phyloP scores from a whole-genome alignment of 352 stramenopile genomes.

The Globisporangium iwayamae region DNA sequence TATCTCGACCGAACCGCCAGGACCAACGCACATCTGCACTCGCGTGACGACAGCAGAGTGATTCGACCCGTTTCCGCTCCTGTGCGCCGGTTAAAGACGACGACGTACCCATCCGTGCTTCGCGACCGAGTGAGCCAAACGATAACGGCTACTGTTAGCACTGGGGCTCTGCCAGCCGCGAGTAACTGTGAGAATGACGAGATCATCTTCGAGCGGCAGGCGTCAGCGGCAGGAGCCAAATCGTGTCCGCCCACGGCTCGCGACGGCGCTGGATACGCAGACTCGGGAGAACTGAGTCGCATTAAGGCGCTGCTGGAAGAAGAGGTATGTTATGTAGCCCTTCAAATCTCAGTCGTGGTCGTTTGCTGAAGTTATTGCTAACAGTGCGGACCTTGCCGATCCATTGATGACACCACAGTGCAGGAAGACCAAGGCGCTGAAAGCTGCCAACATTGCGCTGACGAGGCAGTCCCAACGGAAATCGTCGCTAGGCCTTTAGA shows the following conservation, averaged over 20 bases:
- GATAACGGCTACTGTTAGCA: neutral
- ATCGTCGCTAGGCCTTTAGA: slow-evolving; percentile 1
- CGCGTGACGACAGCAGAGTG: slow-evolving; percentile 4
- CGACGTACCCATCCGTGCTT: slow-evolving; percentile 50
- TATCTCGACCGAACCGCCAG: slow-evolving; percentile 7
- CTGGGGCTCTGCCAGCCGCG: neutral
- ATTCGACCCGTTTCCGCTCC: slow-evolving; percentile 63
- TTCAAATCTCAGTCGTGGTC: too few relatives aligned
- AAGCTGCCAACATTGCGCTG: slow-evolving; percentile 37
- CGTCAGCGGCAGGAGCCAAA: neutral
- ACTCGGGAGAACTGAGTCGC: slow-evolving; percentile 1
- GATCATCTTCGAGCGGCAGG: slow-evolving; percentile 8
- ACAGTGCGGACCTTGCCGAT: neutral
- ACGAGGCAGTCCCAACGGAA: slow-evolving; percentile 30
- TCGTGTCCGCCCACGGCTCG: slow-evolving; percentile 5
- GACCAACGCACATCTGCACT: neutral
- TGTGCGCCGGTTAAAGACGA: slow-evolving; percentile 47
- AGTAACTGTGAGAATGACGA: slow-evolving; percentile 12
- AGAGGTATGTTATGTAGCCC: slow-evolving; percentile 20
- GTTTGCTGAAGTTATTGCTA: neutral
- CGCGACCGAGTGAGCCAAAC: slow-evolving; percentile 45
- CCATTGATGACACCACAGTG: slow-evolving; percentile 17
- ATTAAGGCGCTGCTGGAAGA: slow-evolving; percentile 23
- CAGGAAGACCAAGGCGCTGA: slow-evolving; percentile 43
- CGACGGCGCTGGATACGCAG: neutral